Evolutionary conservation across 2,329 filamentous ascomycete genomes (phyloP).

Genomic region (Proliferodiscus dingleyae): DNA sequence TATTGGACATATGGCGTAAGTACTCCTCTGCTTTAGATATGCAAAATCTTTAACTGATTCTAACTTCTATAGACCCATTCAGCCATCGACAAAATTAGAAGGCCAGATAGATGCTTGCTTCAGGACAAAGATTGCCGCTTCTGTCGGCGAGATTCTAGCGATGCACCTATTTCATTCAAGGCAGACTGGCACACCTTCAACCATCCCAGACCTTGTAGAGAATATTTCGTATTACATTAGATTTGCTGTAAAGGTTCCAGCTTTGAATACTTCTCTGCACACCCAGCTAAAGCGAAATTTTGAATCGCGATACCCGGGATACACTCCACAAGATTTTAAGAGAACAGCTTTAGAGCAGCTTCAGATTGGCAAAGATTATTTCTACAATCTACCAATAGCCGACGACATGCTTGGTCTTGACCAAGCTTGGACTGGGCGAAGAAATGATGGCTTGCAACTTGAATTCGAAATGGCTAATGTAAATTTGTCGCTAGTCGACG

Average conservation of each 20-base stretch:
- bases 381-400: slow-evolving; percentile 75
- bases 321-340: slow-evolving; percentile 74
- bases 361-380: slow-evolving; percentile 70
- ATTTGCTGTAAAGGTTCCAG: slow-evolving; percentile 70
- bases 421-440: slow-evolving; percentile 67
- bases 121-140: slow-evolving; percentile 69
- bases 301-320: slow-evolving; percentile 67
- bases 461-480: slow-evolving; percentile 85
- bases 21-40: neutral
- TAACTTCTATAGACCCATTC: slow-evolving; percentile 44
- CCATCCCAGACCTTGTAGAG: slow-evolving; percentile 67
- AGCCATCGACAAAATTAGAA: slow-evolving; percentile 49
- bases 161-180: slow-evolving; percentile 86
- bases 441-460: slow-evolving; percentile 67
- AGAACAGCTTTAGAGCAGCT: slow-evolving; percentile 62
- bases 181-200: slow-evolving; percentile 62
- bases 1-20: slow-evolving; percentile 41
- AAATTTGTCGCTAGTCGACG: slow-evolving; percentile 87
- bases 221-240: slow-evolving; percentile 76
- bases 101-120: slow-evolving; percentile 42
- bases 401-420: slow-evolving; percentile 73
- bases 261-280: slow-evolving; percentile 85
- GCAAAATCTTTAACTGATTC: neutral
- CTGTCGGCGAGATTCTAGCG: slow-evolving; percentile 80
- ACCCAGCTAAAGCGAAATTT: slow-evolving; percentile 82